Evolutionary conservation across 2,329 filamentous ascomycete species (phyloP).

Genomic region (Neurospora crassa): DNA sequence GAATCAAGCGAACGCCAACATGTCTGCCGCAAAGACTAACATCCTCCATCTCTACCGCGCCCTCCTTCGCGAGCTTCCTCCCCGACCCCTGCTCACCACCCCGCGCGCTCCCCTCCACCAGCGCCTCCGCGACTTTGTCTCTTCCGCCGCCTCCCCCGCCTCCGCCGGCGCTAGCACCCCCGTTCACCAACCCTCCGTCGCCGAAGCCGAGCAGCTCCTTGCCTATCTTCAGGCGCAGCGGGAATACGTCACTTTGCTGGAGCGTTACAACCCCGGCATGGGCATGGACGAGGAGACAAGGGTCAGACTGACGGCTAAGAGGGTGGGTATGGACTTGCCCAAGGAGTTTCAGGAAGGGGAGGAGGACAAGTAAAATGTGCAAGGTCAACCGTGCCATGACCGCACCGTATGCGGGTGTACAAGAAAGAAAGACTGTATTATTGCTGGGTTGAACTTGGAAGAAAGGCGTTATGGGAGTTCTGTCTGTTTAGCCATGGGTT

Average conservation of each 20-base stretch:
- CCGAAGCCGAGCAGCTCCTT: conserved; percentile 65
- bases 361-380: not conserved
- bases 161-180: conserved; percentile 19
- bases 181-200: conserved; percentile 20
- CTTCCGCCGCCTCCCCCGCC: conserved; percentile 22
- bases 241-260: conserved; percentile 68
- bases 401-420: not conserved
- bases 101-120: conserved; percentile 60
- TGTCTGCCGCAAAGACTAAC: conserved; percentile 29
- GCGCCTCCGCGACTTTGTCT: conserved; percentile 57
- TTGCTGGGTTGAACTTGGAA: not conserved
- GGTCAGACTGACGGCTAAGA: conserved; percentile 70
- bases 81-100: conserved; percentile 46
- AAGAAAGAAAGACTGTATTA: not conserved
- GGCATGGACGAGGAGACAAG: conserved; percentile 78
- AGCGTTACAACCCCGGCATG: conserved; percentile 92
- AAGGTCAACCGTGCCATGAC: not conserved
- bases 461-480: not conserved
- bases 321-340: conserved; percentile 86
- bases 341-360: conserved; percentile 37
- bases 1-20: conserved; percentile 7
- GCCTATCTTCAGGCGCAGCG: conserved; percentile 80
- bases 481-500: not conserved
- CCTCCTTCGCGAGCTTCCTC: conserved; percentile 80
- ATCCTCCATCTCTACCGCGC: conserved; percentile 77